Conservation (phyloP, 805 yeast species). For the Zygotorulaspora florentina region DNA sequence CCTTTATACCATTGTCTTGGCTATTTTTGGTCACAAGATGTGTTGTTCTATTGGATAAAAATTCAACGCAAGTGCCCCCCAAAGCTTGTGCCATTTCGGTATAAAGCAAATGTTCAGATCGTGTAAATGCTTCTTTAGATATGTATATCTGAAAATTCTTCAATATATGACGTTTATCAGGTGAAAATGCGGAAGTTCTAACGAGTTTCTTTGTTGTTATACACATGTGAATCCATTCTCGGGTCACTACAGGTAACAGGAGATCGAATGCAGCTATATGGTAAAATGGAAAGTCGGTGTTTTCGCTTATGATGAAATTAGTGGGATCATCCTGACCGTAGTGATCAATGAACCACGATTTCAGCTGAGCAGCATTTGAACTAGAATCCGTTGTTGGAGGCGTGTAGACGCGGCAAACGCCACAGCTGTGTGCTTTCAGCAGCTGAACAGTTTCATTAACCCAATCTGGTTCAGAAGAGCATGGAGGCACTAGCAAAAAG, state of each 20-base stretch:
- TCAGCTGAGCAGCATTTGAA: neutral
- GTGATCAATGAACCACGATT: conserved; percentile 16
- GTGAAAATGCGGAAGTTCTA: conserved; percentile 46
- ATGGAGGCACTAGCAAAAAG: conserved; percentile 19
- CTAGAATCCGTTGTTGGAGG: neutral
- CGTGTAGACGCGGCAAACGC: conserved; percentile 12
- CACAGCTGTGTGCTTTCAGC: conserved; percentile 15
- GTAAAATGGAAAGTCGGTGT: conserved; percentile 28
- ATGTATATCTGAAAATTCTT: conserved; percentile 56
- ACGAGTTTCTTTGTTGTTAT: conserved; percentile 20
- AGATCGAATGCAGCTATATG: conserved; percentile 26
- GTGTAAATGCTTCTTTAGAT: conserved; percentile 42
- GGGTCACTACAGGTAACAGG: conserved; percentile 30
- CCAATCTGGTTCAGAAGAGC: conserved; percentile 3
- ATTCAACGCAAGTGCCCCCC: conserved; percentile 70
- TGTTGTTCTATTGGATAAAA: conserved; percentile 65
- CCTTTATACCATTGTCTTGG: conserved; percentile 57
- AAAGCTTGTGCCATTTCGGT: conserved; percentile 55
- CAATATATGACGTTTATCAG: conserved; percentile 64
- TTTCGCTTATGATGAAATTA: conserved; percentile 27
- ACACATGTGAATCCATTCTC: conserved; percentile 28
- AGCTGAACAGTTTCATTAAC: conserved; percentile 7
- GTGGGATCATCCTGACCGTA: conserved; percentile 14
- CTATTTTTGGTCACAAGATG: conserved; percentile 64
- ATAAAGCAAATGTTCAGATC: conserved; percentile 61